Percentiles rank a stretch among this genome's conserved stretches.
These are phyloP conservation scores for Papiliotrema terrestris DNA, from an alignment of 1,284 basidiomycete species.

Conservation along the genomic window DNA sequence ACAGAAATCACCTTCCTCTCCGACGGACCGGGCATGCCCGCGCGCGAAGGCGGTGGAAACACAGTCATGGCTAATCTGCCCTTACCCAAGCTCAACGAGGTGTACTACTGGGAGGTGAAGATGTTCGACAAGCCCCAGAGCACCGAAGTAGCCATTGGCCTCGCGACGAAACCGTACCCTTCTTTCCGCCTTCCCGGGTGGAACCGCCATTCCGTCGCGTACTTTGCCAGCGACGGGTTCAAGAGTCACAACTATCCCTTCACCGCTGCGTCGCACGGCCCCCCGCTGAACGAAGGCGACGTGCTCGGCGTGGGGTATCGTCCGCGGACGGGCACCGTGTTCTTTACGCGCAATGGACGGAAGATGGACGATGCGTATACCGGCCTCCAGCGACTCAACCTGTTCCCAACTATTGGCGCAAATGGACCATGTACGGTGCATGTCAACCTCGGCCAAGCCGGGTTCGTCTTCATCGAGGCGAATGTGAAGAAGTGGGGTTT, in stretches of 20 bases:
- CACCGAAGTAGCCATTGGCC: constrained; percentile 79
- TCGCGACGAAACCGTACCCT: constrained; percentile 93
- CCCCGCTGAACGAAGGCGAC: constrained; percentile 84
- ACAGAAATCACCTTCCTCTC: constrained; percentile 95
- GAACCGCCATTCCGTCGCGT: constrained; percentile 88
- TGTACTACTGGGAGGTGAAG: constrained; percentile 97
- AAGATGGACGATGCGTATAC: constrained; percentile 92
- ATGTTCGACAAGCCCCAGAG: constrained; percentile 87
- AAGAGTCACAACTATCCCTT: constrained; percentile 98
- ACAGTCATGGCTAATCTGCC: constrained; percentile 93
- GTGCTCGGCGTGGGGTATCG: constrained; percentile 90
- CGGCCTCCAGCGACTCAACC: constrained; percentile 79
- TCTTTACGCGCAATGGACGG: constrained; percentile 92
- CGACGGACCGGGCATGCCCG: constrained; percentile 72
- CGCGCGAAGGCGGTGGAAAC: constrained; percentile 61
- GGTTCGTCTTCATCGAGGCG: constrained; percentile 96
- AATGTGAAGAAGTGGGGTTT: constrained; percentile 99
- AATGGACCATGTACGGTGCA: constrained; percentile 92
- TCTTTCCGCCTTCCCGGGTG: constrained; percentile 86
- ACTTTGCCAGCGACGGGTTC: constrained; percentile 88
- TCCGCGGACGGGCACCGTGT: constrained; percentile 89
- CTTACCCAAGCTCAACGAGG: constrained; percentile 90
- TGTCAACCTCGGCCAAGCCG: constrained; percentile 90
- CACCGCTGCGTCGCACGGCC: constrained; percentile 79
- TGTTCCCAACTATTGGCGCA: constrained; percentile 92